phyloP scores from a whole-genome alignment of 352 stramenopile species.

The Albugo candida region DNA sequence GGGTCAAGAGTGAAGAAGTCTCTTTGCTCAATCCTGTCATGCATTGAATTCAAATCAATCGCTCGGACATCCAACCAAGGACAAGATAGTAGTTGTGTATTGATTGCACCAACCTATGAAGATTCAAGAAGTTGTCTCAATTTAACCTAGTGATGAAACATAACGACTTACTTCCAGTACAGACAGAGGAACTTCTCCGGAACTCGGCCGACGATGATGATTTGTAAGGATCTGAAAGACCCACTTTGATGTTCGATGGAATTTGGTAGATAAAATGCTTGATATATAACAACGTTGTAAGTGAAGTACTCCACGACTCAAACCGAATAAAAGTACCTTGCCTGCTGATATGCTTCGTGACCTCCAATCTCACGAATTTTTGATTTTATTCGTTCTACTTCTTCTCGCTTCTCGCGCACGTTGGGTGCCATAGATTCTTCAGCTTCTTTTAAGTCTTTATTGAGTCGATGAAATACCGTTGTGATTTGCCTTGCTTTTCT shows the following conservation, averaged over 20 bases:
- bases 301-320: neutral
- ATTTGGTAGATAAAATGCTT: conserved; percentile 85
- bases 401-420: conserved; percentile 12
- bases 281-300: neutral
- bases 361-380: conserved; percentile 77
- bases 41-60: conserved; percentile 87
- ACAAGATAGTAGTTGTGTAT: conserved; percentile 89
- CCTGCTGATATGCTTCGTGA: conserved; percentile 86
- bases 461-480: conserved; percentile 59
- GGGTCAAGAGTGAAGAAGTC: conserved; percentile 82
- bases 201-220: conserved; percentile 43
- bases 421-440: conserved; percentile 18
- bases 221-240: conserved; percentile 79
- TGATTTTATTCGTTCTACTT: conserved; percentile 35
- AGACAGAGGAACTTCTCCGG: conserved; percentile 33
- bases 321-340: conserved; percentile 15
- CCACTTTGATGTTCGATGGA: conserved; percentile 92
- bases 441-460: conserved; percentile 38
- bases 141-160: neutral
- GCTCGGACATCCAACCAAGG: conserved; percentile 82
- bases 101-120: conserved; percentile 87
- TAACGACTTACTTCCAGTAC: conserved; percentile 28
- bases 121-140: conserved; percentile 14
- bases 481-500: conserved; percentile 51
- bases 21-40: conserved; percentile 79